Percentiles rank a stretch among this genome's conserved stretches.
These are phyloP conservation scores for Aspergillus spinulosporus DNA, from an alignment of 2,329 filamentous ascomycete genomes.

Conservation along the genomic window DNA sequence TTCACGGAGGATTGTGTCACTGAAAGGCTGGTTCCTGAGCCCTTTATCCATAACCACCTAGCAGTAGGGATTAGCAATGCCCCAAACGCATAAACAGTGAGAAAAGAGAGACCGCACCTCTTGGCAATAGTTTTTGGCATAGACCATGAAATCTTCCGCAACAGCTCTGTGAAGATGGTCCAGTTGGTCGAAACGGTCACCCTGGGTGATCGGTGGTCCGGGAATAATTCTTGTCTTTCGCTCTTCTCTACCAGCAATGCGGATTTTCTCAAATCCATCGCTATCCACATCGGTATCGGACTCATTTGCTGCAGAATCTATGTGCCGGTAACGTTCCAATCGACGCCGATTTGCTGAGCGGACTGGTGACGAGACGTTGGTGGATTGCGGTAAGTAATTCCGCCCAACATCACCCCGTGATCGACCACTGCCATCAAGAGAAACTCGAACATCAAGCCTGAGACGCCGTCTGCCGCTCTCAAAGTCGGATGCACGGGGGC, in stretches of 20 bases:
- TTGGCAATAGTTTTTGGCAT: constrained; percentile 46
- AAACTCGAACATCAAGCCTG: constrained; percentile 56
- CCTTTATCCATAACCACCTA: constrained; percentile 46
- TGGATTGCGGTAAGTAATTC: constrained; percentile 59
- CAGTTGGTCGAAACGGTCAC: constrained; percentile 44
- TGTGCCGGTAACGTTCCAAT: constrained; percentile 29
- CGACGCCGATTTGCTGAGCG: constrained; percentile 47
- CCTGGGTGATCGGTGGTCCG: constrained; percentile 50
- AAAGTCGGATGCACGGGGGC: constrained; percentile 51
- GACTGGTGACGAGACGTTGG: constrained; percentile 66
- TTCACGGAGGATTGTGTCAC: constrained; percentile 49
- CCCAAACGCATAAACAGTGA: neutral
- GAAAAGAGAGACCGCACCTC: constrained; percentile 31
- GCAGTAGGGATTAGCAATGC: constrained; percentile 12
- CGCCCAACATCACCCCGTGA: constrained; percentile 28
- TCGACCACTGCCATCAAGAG: constrained; percentile 40
- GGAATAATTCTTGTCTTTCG: constrained; percentile 31
- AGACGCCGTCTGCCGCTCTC: constrained; percentile 46
- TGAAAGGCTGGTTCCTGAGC: constrained; percentile 49
- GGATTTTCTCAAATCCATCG: constrained; percentile 47
- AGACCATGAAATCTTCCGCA: constrained; percentile 50
- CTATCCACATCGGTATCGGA: constrained; percentile 42
- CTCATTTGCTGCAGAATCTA: constrained; percentile 24
- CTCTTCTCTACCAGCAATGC: constrained; percentile 35
- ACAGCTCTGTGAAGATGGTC: constrained; percentile 46